Conservation (phyloP, 805 yeast genomes). For the Ascoidea asiatica region DNA sequence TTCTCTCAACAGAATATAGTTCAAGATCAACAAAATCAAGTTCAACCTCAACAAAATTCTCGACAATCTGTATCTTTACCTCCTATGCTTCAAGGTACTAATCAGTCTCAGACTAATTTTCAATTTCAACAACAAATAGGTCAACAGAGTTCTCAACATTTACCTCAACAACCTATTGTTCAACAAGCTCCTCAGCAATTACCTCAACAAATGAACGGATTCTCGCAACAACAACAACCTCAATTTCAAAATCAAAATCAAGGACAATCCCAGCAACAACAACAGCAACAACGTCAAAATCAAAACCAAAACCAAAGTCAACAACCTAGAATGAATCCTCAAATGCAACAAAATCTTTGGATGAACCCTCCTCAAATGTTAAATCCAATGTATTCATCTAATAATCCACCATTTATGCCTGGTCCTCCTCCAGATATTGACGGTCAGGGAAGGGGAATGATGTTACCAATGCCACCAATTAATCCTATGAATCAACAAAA, state of each 20-base stretch:
- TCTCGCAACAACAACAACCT: constrained; percentile 2
- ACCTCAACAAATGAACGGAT: constrained; percentile 1
- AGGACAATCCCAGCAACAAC: constrained; percentile 7
- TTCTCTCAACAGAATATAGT: constrained; percentile 4
- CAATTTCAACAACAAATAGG: constrained; percentile 7
- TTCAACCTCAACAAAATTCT: constrained; percentile 11
- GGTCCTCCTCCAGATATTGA: neutral
- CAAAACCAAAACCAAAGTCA: constrained; percentile 11
- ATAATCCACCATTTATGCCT: neutral
- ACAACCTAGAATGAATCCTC: constrained; percentile 1
- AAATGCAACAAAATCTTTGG: constrained; percentile 6
- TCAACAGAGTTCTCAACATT: constrained; percentile 2
- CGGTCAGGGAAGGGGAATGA: neutral
- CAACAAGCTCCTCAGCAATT: constrained; percentile 4
- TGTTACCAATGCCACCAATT: constrained; percentile 13
- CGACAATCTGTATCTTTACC: no score
- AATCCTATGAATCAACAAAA: constrained; percentile 1
- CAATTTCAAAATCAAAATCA: constrained; percentile 4
- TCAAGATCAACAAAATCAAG: constrained; percentile 3
- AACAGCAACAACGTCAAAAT: constrained; percentile 7
- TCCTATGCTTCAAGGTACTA: no score
- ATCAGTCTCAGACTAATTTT: constrained; percentile 11
- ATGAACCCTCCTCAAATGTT: constrained; percentile 12
- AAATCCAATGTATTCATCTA: neutral
- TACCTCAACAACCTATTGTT: constrained; percentile 2